Evolutionary conservation across 192 early-diverging fungal species (phyloP).

Genomic region (Coemansia sp.): DNA sequence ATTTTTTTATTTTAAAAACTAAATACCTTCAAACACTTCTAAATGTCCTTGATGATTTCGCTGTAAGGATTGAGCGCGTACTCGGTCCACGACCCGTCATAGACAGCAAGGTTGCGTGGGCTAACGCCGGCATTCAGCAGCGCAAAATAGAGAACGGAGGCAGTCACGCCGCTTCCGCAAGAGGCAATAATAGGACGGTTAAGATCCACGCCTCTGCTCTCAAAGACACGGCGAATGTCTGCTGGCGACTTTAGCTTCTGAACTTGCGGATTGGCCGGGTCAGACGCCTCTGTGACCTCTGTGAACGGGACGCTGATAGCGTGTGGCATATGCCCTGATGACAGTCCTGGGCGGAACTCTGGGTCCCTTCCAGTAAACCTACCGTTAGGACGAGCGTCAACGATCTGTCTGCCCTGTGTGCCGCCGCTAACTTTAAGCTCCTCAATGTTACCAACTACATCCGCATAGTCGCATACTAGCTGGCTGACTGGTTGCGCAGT

Average conservation of each 20-base stretch:
- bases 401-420: slow-evolving; percentile 54
- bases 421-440: slow-evolving; percentile 31
- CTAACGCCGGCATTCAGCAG: slow-evolving; percentile 67
- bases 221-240: slow-evolving; percentile 63
- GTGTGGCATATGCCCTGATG: slow-evolving; percentile 82
- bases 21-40: neutral
- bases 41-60: slow-evolving; percentile 65
- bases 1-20: neutral
- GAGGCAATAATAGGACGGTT: slow-evolving; percentile 72
- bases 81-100: slow-evolving; percentile 93
- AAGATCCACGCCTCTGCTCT: slow-evolving; percentile 68
- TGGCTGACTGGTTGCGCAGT: slow-evolving; percentile 14
- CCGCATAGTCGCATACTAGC: slow-evolving; percentile 64
- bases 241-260: slow-evolving; percentile 52
- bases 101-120: slow-evolving; percentile 68
- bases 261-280: slow-evolving; percentile 34
- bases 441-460: slow-evolving; percentile 63
- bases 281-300: slow-evolving; percentile 57
- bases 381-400: slow-evolving; percentile 72
- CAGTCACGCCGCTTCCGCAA: slow-evolving; percentile 91
- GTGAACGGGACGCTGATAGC: slow-evolving; percentile 78
- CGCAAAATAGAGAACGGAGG: slow-evolving; percentile 79
- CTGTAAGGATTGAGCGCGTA: slow-evolving; percentile 75
- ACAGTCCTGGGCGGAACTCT: slow-evolving; percentile 78
- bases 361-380: slow-evolving; percentile 67